Percentiles rank a stretch among this genome's conserved stretches.
Evolutionary conservation across 768 basidiomycete genomes (phyloP).

Genomic region (Termitomyces sp.): DNA sequence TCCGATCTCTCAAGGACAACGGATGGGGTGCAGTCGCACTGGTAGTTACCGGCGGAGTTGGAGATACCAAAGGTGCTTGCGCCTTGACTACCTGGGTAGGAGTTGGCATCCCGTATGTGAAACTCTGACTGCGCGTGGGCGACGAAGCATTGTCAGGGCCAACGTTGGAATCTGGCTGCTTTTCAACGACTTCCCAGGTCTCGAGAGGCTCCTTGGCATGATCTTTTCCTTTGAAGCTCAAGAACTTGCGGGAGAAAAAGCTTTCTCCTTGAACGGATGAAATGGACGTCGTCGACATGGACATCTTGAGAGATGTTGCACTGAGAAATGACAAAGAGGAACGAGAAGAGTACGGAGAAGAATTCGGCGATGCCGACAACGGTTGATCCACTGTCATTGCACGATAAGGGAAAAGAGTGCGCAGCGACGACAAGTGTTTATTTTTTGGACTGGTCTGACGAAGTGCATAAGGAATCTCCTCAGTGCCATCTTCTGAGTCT

Average conservation of each 20-base stretch:
- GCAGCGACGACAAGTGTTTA: constrained; percentile 39
- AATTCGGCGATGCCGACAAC: constrained; percentile 32
- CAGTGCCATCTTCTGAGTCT: constrained; percentile 20
- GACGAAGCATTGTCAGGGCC: constrained; percentile 21
- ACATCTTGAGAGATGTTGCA: constrained; percentile 36
- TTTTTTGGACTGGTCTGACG: constrained; percentile 24
- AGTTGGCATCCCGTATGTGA: constrained; percentile 18
- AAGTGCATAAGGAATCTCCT: constrained; percentile 4
- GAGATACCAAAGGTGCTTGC: constrained; percentile 1
- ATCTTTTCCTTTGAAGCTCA: constrained; percentile 37
- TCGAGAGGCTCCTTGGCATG: constrained; percentile 31
- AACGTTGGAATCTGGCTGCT: constrained; percentile 16
- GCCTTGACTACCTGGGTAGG: constrained; percentile 2
- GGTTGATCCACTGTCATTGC: constrained; percentile 28
- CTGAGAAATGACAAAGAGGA: constrained; percentile 36
- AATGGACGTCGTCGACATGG: constrained; percentile 30
- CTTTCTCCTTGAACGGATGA: constrained; percentile 26
- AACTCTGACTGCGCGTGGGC: constrained; percentile 23
- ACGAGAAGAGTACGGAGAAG: constrained; percentile 35
- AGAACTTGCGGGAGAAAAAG: constrained; percentile 28
- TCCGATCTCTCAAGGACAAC: constrained; percentile 20
- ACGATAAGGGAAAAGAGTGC: constrained; percentile 39
- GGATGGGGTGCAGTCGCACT: constrained; percentile 11
- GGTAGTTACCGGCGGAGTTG: constrained; percentile 3
- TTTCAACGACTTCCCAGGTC: constrained; percentile 41